Conservation (phyloP, 768 basidiomycete genomes). For the Boletus patriciae region DNA sequence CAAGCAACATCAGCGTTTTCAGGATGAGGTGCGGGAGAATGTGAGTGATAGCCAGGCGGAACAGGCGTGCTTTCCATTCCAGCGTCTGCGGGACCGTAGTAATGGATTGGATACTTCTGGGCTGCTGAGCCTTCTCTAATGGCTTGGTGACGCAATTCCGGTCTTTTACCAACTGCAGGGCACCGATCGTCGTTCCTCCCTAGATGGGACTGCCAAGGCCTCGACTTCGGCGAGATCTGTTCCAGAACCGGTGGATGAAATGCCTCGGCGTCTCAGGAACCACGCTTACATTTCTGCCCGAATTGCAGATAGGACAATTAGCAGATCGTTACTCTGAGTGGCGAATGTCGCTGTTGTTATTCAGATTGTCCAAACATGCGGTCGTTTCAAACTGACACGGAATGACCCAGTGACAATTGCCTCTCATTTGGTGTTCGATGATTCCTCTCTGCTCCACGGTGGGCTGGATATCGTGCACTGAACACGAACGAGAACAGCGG, state of each 20-base stretch:
- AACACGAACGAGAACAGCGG: slow-evolving; percentile 19
- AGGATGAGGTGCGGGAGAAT: slow-evolving; percentile 15
- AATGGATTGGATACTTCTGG: slow-evolving; percentile 17
- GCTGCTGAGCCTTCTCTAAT: slow-evolving; percentile 12
- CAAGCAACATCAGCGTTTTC: slow-evolving; percentile 17
- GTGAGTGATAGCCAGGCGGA: slow-evolving; percentile 29
- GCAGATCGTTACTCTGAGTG: neutral
- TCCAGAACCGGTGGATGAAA: slow-evolving; percentile 6
- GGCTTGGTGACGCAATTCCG: slow-evolving; percentile 26
- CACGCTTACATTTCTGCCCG: neutral
- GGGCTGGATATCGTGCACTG: slow-evolving; percentile 22
- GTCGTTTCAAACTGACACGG: slow-evolving; percentile 19
- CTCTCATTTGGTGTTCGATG: slow-evolving; percentile 9
- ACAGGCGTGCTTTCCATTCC: slow-evolving; percentile 33
- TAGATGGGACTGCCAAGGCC: slow-evolving; percentile 19
- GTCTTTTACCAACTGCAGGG: slow-evolving; percentile 17
- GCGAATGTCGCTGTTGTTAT: neutral
- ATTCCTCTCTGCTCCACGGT: slow-evolving; percentile 14
- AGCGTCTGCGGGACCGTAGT: slow-evolving; percentile 25
- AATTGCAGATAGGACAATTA: neutral
- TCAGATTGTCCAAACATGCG: slow-evolving; percentile 7
- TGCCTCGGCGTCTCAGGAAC: neutral
- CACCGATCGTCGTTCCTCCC: slow-evolving; percentile 11
- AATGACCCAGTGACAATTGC: neutral
- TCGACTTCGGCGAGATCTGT: slow-evolving; percentile 15